phyloP scores from a whole-genome alignment of 2,329 filamentous ascomycete genomes.

The Colletotrichum tamarilloi region DNA sequence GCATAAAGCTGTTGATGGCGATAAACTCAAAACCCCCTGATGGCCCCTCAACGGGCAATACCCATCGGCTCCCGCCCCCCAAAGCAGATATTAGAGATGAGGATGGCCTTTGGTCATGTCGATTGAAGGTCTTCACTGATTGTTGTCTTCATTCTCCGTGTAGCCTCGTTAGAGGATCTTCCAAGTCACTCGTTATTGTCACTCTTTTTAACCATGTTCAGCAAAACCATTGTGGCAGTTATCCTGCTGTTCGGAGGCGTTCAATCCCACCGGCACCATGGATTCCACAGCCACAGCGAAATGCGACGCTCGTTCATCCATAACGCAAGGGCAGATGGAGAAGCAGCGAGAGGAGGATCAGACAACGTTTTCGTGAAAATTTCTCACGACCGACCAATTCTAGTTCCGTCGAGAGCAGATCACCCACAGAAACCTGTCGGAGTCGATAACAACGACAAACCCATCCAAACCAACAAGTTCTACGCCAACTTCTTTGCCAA shows the following conservation, averaged over 20 bases:
- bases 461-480: constrained; percentile 76
- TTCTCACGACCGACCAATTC: constrained; percentile 14
- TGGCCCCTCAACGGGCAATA: background rate
- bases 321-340: background rate
- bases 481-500: constrained; percentile 79
- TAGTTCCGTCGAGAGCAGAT: constrained; percentile 10
- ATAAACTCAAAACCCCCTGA: background rate
- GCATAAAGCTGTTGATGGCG: background rate
- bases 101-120: background rate
- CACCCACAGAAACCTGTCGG: constrained; percentile 29
- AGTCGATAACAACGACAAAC: constrained; percentile 39
- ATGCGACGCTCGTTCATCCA: too few relatives aligned
- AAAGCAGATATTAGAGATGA: background rate
- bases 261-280: background rate
- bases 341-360: background rate
- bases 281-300: background rate
- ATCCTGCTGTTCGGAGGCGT: background rate
- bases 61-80: background rate
- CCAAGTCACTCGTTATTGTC: background rate
- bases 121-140: background rate
- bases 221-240: background rate
- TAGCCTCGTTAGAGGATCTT: background rate
- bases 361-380: constrained; percentile 14
- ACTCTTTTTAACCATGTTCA: background rate
- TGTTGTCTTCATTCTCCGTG: background rate